These are phyloP conservation scores for Neurospora sp. DNA, from an alignment of 495 filamentous ascomycete species.

Conservation along the genomic window DNA sequence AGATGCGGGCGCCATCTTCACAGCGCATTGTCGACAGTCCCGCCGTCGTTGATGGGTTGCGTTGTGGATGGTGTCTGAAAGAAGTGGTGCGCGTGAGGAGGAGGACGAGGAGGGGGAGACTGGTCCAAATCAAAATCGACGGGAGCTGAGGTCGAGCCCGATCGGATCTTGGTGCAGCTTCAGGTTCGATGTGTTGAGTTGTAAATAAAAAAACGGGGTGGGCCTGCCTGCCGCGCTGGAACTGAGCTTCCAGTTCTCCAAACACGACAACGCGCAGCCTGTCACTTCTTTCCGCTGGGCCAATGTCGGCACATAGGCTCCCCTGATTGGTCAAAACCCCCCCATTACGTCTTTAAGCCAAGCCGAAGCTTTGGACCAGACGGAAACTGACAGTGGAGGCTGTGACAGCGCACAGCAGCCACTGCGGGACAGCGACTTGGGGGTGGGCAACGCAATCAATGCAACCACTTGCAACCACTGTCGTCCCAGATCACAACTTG, in stretches of 20 bases:
- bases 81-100: background rate
- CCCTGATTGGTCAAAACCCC: background rate
- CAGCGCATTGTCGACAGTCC: conserved; percentile 24
- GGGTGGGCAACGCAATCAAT: background rate
- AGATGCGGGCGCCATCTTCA: conserved; percentile 31
- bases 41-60: background rate
- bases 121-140: background rate
- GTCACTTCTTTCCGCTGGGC: background rate
- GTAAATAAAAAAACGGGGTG: background rate
- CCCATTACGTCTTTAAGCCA: background rate
- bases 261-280: background rate
- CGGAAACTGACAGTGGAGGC: background rate
- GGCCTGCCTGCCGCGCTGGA: background rate
- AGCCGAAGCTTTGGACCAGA: background rate
- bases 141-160: background rate
- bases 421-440: background rate
- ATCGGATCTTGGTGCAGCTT: background rate
- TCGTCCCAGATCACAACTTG: background rate
- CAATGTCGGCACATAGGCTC: background rate
- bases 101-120: background rate
- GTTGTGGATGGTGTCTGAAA: background rate
- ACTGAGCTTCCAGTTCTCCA: background rate
- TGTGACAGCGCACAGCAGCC: background rate
- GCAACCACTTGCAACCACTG: background rate
- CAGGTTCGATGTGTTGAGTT: background rate